Evolutionary conservation across 768 basidiomycete species (phyloP), one percentile per base, ranked within the genome.

Genomic region (Naganishia vaughanmartiniae): DNA sequence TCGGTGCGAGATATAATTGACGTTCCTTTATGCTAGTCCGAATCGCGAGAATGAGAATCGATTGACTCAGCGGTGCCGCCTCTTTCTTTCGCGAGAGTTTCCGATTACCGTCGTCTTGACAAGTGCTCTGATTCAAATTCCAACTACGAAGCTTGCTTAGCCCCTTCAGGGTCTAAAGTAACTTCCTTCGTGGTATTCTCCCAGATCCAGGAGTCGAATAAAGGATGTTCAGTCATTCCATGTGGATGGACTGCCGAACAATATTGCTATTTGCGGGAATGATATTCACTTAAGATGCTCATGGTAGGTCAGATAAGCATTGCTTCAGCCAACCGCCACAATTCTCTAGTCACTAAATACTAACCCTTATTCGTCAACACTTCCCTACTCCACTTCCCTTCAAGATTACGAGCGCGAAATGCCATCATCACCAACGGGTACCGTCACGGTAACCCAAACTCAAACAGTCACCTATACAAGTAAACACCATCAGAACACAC

Each of bases 381-480:
- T 24, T 34, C 34, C 57, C 57, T 34, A 36, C 34, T 34, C 34
- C 57, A 24, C 24, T 58, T 58, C 57, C 57, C 57, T 58, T 21
- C 24, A 12, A 34, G 48, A 4, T 26, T n/a, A 51, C 46, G 24
- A 51, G n/a, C 7, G 12, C 12, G 30, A 28, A 26, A 63, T 63
- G 60, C 1, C 36, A 63, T 36, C 42, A 21, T 12, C 3, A 4
- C 21, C 48, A 28, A 45, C 36, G 60, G 60, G 39, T 45, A 63
- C 60, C 1, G 19, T 63, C 6, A 63, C 60, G 21, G 60, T 63
- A 14, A 45, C 42, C 42, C 60, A 63, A 5, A 63, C 60, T 11
- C 60, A 63, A n/a, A 63, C 60, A 36, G 39, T 63, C 42, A 63
- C 60, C 11, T 36, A 58, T 14, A 24, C 31, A 24, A 36, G 31